Evolutionary conservation across 495 filamentous ascomycete species (phyloP).

Genomic region (Pyrenula aspistea): DNA sequence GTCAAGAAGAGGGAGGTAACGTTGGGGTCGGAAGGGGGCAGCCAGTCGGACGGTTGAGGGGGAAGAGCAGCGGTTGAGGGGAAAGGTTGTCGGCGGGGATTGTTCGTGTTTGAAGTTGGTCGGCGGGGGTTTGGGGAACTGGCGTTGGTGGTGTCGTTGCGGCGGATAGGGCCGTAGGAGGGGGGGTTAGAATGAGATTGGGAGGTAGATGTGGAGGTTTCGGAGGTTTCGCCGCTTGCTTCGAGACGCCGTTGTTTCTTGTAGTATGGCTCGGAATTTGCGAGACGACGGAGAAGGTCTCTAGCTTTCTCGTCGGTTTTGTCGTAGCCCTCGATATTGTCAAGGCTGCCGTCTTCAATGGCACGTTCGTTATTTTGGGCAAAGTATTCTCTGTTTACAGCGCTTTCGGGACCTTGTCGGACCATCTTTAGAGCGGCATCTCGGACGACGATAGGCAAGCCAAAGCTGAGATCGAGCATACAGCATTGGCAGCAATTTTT

Average conservation of each 20-base stretch:
- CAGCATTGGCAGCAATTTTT: slow-evolving; percentile 99
- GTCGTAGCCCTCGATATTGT: slow-evolving; percentile 76
- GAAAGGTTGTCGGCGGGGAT: slow-evolving; percentile 41
- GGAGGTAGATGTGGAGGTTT: slow-evolving; percentile 11
- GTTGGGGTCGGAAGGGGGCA: slow-evolving; percentile 68
- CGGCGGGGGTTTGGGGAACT: slow-evolving; percentile 35
- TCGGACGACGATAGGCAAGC: slow-evolving; percentile 81
- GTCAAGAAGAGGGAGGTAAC: slow-evolving; percentile 90
- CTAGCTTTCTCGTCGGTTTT: slow-evolving; percentile 94
- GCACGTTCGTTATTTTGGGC: slow-evolving; percentile 94
- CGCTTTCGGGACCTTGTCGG: slow-evolving; percentile 78
- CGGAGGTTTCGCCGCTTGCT: slow-evolving; percentile 30
- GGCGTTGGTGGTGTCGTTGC: slow-evolving; percentile 35
- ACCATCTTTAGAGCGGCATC: slow-evolving; percentile 98
- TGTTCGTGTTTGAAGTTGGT: not conserved
- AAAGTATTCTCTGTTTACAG: slow-evolving; percentile 92
- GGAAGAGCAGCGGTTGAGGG: slow-evolving; percentile 59
- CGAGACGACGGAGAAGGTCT: slow-evolving; percentile 72
- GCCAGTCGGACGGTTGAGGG: slow-evolving; percentile 67
- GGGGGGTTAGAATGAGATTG: slow-evolving; percentile 23
- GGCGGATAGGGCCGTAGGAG: slow-evolving; percentile 47
- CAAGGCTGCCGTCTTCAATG: slow-evolving; percentile 75
- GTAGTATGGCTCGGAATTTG: slow-evolving; percentile 89
- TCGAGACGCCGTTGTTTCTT: slow-evolving; percentile 65
- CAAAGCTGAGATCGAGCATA: slow-evolving; percentile 94